Base-by-base conservation (phyloP, 768 basidiomycete genomes). In the Leccinum imitatum region DNA sequence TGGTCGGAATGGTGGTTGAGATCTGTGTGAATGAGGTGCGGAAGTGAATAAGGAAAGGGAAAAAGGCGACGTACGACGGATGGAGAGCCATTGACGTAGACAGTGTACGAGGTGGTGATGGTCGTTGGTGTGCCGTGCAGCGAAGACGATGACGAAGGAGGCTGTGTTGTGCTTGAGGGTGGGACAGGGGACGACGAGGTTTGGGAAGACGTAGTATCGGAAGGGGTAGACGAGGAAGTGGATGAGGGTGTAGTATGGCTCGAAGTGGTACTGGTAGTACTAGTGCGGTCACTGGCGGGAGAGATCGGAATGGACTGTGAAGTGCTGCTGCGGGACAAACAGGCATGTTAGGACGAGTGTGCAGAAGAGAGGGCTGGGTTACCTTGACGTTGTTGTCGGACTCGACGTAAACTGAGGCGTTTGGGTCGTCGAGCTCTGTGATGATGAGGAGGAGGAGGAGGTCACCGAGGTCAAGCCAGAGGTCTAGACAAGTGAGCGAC, bases 91-190 rank as follows among this genome's bases (percentile, higher is more conserved):
- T 57, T 53, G 55, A 67, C 1, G 5, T 57, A 59, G 30, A 67
- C 64, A 27, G 65, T 68, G 48, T 55, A 69, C 14, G 65, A 23
- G 10, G 69, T 64, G 0, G 65, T 67, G 59, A 74, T 56, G 37
- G 57, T 66, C 0, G 69, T 70, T 15, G 30, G 51, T 0, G 39
- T 62, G 15, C 41, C 54, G 66, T 55, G 6, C 50, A 58, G 46
- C 23, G 60, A 10, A 19, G 39, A 25, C 14, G 62, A 19, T 27
- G 21, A 56, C 11, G 66, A 27, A 14, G 61, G 46, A 10, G 63
- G 4, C 0, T 44, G 13, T 13, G 39, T 1, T 58, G n/a, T 1
- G 55, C 25, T 3, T 39, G 15, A 6, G 54, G 10, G 0, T 21
- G 19, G 17, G 10, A 56, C 57, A 13, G 66, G 39, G 17, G 59